Evolutionary conservation across 73 alveolate species (phyloP).

Genomic region (Paramecium biaurelia): DNA sequence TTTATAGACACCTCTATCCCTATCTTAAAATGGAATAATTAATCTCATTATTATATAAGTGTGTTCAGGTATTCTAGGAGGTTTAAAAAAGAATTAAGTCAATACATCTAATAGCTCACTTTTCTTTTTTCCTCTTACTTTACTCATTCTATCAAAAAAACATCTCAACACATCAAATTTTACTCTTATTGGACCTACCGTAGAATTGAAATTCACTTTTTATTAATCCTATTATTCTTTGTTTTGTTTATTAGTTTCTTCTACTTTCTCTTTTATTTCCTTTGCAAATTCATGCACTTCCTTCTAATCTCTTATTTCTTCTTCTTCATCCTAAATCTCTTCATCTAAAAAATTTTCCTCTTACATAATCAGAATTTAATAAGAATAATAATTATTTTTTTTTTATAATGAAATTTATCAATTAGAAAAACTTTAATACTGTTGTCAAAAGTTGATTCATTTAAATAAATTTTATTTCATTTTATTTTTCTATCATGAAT

Average conservation of each 20-base stretch:
- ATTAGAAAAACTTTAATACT: too few species aligned
- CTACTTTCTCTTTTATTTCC: neutral
- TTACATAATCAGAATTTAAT: neutral
- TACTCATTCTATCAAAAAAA: neutral
- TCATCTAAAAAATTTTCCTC: neutral
- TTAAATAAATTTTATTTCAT: neutral
- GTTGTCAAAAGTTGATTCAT: neutral
- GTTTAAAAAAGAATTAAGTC: neutral
- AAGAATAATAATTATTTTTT: neutral
- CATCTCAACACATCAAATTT: neutral
- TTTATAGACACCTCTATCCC: slow-evolving; percentile 92
- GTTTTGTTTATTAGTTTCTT: neutral
- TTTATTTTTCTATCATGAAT: neutral
- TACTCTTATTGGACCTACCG: neutral
- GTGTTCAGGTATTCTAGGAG: slow-evolving; percentile 33
- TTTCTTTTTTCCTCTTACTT: slow-evolving; percentile 12
- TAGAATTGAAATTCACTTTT: neutral
- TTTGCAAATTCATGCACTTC: neutral
- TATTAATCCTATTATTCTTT: neutral
- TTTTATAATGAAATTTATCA: too few species aligned
- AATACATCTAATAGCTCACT: neutral
- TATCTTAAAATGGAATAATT: slow-evolving; percentile 87
- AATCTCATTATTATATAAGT: slow-evolving; percentile 75
- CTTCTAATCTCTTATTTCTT: neutral
- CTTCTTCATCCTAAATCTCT: neutral